Evolutionary conservation across 495 filamentous ascomycete species (phyloP).

Genomic region (Hyaloscypha hepaticicola): DNA sequence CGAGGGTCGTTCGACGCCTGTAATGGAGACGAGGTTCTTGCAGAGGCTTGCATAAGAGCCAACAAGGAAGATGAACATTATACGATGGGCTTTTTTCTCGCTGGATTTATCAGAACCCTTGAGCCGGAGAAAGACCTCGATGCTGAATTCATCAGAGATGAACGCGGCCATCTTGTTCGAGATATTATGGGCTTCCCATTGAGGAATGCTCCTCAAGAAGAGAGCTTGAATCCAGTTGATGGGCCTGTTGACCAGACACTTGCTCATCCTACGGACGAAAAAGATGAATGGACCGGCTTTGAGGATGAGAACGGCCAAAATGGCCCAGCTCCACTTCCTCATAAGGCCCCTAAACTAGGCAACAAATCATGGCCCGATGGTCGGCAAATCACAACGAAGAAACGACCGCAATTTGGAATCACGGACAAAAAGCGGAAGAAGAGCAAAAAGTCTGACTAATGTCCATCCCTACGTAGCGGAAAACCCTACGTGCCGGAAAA

Average conservation of each 20-base stretch:
- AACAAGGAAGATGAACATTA: slow-evolving; percentile 77
- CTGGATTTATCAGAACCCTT: slow-evolving; percentile 44
- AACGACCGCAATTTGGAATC: slow-evolving; percentile 12
- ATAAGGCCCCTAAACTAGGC: neutral
- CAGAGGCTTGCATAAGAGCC: slow-evolving; percentile 79
- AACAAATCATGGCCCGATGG: neutral
- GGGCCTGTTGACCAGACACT: neutral
- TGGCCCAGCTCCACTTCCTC: neutral
- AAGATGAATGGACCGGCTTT: slow-evolving; percentile 51
- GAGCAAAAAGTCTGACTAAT: slow-evolving; percentile 8
- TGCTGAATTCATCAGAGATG: slow-evolving; percentile 25
- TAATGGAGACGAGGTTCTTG: slow-evolving; percentile 46
- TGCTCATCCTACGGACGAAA: slow-evolving; percentile 21
- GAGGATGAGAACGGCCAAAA: slow-evolving; percentile 36
- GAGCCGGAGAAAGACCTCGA: slow-evolving; percentile 4
- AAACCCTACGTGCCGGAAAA: too few relatives aligned
- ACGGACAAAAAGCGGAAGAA: slow-evolving; percentile 25
- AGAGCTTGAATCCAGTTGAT: neutral
- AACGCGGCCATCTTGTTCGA: slow-evolving; percentile 28
- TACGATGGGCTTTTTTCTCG: slow-evolving; percentile 55
- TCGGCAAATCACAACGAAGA: slow-evolving; percentile 4
- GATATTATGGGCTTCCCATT: slow-evolving; percentile 29
- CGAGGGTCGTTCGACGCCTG: slow-evolving; percentile 55
- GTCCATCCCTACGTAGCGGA: too few relatives aligned
- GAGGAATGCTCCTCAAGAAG: neutral